Base-by-base conservation (phyloP, 495 filamentous ascomycete genomes). In the Parachaetomium inaequale region DNA sequence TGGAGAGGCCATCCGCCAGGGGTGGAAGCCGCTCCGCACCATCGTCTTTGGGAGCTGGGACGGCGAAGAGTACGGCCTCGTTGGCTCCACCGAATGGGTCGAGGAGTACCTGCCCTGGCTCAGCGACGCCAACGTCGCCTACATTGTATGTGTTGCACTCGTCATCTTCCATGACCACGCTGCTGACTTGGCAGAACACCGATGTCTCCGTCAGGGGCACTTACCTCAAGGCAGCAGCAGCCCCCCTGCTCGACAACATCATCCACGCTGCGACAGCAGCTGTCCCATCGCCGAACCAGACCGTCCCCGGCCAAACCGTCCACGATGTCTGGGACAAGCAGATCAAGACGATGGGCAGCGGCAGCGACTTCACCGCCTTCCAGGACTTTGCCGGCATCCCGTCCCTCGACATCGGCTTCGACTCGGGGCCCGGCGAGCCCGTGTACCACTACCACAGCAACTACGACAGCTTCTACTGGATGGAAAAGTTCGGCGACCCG, bases 41-140 rank as follows among this genome's bases (percentile, higher is more conserved):
- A 92, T 98, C 64, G 87, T 94, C 62, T 96, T 98, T 72, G 90
- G 89, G 26, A 93, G 88, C 67, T 98, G 94, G 94, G 94, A 98
- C 69, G 94, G 87, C 31, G 90, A 91, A 69, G 92, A 96, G 72
- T 98, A 96, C 69, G 96, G 95, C 63, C 75, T 95, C 15, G 84
- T 97, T 55, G 94, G 94, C 14, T 92, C 89, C 11, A 98, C 95
- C 2, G 95, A 98, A 74, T 92, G 92, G 78, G 94, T 98, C 8
- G 94, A 98, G 73, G 94, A 98, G 66, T 90, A 90, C 61, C 74
- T 96, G 0, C 89, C 90, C 2, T 96, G 93, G 92, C 80, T 98
- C 11, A 84, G 80, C 11, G 80, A 81, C 25, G 79, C 89, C 12
- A 90, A 88, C 25, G 84, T 96, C 40, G 92, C 92, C 19, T 98